Percentiles rank a stretch among this genome's conserved stretches.
phyloP scores from a whole-genome alignment of 352 stramenopile genomes.

The Pelagophyceae sp. region DNA sequence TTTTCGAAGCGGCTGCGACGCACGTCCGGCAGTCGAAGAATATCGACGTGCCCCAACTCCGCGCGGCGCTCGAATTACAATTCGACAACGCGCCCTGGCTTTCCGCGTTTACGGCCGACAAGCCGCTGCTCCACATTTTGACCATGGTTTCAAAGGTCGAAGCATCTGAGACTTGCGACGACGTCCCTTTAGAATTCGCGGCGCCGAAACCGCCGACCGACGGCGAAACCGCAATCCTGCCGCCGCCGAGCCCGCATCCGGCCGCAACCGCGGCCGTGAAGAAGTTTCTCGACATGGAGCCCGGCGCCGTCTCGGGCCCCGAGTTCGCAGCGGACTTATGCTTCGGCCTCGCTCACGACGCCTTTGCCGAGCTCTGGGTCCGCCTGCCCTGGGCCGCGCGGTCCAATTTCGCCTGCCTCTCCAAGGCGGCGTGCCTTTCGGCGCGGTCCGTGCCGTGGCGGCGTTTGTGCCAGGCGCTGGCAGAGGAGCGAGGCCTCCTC shows the following conservation, averaged over 20 bases:
- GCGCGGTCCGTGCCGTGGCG: constrained; percentile 4
- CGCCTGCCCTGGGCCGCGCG: not conserved
- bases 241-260: not conserved
- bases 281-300: not conserved
- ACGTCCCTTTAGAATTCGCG: not conserved
- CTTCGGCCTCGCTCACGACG: not conserved
- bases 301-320: not conserved
- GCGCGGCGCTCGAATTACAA: not conserved
- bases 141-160: not conserved
- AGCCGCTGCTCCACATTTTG: not conserved
- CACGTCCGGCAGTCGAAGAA: not conserved
- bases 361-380: constrained; percentile 10
- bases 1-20: not conserved
- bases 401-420: not conserved
- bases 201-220: too few species aligned
- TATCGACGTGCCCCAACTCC: not conserved
- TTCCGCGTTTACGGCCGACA: not conserved
- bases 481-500: not conserved
- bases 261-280: not conserved
- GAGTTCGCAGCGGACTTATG: not conserved
- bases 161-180: not conserved
- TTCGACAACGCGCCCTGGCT: not conserved
- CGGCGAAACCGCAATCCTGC: too few species aligned
- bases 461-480: not conserved
- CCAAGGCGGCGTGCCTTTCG: not conserved